phyloP scores from a whole-genome alignment of 2,329 filamentous ascomycete genomes.

The Phialocephala subalpina region DNA sequence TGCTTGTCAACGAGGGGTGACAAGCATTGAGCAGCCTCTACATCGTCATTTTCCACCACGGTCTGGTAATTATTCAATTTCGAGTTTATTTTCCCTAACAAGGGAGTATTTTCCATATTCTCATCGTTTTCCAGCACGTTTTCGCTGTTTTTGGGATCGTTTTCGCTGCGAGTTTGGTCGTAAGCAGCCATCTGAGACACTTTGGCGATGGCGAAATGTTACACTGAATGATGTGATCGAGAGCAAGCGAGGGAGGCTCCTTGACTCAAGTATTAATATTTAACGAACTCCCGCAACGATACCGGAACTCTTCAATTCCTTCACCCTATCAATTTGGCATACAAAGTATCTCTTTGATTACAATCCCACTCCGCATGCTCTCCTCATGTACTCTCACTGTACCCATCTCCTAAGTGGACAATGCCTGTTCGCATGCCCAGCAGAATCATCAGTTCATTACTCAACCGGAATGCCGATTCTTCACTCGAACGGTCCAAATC shows the following conservation, averaged over 20 bases:
- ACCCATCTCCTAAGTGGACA: not conserved
- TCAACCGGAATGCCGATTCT: not conserved
- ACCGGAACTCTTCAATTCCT: not conserved
- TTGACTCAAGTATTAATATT: slow-evolving; percentile 6
- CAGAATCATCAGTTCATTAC: slow-evolving; percentile 5
- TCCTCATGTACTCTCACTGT: not conserved
- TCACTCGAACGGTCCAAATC: no score
- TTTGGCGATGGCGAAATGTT: not conserved
- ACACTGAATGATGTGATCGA: slow-evolving; percentile 6
- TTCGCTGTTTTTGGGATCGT: not conserved
- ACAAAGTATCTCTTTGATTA: not conserved
- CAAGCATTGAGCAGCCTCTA: slow-evolving; percentile 10
- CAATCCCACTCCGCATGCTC: not conserved
- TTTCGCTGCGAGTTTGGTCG: not conserved
- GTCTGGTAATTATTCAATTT: not conserved
- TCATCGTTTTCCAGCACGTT: slow-evolving; percentile 11
- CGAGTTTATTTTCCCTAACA: slow-evolving; percentile 7
- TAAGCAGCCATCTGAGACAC: slow-evolving; percentile 6
- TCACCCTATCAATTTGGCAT: not conserved
- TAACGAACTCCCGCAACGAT: not conserved
- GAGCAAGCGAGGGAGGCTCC: not conserved
- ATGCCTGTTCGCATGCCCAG: not conserved
- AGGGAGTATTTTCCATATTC: slow-evolving; percentile 17
- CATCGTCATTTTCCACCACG: slow-evolving; percentile 10
- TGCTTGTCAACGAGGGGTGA: slow-evolving; percentile 8